Evolutionary conservation across 345 rosid species (phyloP).

Genomic region (Hibiscus trionum): DNA sequence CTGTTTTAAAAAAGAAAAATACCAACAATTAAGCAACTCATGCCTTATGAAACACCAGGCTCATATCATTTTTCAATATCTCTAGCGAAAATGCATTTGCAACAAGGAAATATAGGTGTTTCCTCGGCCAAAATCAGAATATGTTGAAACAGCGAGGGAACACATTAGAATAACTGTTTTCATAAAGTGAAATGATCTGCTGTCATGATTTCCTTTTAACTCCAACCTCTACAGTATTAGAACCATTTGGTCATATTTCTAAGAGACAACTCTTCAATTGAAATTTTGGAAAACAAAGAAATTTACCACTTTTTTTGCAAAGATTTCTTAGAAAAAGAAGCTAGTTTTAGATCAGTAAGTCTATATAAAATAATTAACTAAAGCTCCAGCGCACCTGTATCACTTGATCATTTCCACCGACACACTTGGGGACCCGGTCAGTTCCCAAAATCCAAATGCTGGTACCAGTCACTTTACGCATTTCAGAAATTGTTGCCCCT

Average conservation of each 20-base stretch:
- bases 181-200: neutral
- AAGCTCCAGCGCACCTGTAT: conserved; percentile 54
- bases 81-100: neutral
- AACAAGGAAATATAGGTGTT: neutral
- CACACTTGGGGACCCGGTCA: conserved; percentile 66
- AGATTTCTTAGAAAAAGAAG: neutral
- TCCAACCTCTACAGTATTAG: neutral
- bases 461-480: conserved; percentile 65
- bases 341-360: neutral
- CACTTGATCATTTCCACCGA: conserved; percentile 58
- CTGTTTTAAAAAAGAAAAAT: conserved; percentile 32
- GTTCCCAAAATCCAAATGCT: conserved; percentile 39
- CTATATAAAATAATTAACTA: conserved; percentile 1
- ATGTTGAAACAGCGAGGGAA: neutral
- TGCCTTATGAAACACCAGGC: neutral
- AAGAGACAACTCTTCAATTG: neutral
- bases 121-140: neutral
- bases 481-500: conserved; percentile 67
- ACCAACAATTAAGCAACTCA: neutral
- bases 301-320: neutral
- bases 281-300: neutral
- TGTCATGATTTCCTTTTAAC: neutral
- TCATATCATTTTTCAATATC: neutral
- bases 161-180: neutral
- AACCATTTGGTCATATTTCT: neutral